Percentiles rank a stretch among this genome's conserved stretches.
Conservation (phyloP, 768 basidiomycete species). For the Amanita brunnescens region DNA sequence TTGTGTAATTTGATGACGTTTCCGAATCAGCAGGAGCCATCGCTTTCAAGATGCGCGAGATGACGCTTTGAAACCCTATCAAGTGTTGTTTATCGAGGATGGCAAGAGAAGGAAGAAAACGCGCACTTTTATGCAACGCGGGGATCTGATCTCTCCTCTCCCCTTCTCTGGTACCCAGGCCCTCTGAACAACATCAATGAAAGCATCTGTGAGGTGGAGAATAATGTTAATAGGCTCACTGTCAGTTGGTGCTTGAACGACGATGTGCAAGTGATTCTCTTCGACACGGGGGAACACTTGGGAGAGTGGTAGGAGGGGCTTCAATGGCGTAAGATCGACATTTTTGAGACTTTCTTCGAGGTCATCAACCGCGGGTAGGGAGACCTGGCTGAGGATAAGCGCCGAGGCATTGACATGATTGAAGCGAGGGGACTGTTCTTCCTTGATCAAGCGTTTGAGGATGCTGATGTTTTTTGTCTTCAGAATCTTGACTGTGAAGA, state of each 20-base stretch:
- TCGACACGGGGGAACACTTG: not conserved
- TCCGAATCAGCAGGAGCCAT: constrained; percentile 1
- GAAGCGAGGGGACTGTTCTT: not conserved
- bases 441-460: not conserved
- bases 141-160: constrained; percentile 4
- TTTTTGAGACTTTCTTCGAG: not conserved
- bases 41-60: constrained; percentile 4
- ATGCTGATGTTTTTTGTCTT: too few species aligned
- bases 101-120: constrained; percentile 4
- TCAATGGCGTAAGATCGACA: not conserved
- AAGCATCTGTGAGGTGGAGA: not conserved
- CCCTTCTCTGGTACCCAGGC: constrained; percentile 2
- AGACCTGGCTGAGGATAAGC: not conserved
- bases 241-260: not conserved
- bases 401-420: not conserved
- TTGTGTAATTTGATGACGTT: constrained; percentile 5
- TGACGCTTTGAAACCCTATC: not conserved
- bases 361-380: not conserved
- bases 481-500: too few species aligned
- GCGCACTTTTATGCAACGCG: constrained; percentile 1
- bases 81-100: constrained; percentile 4
- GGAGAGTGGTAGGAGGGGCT: not conserved
- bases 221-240: not conserved
- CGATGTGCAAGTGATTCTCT: not conserved
- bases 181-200: constrained; percentile 2